Base-by-base conservation (phyloP, 331 rosid genomes). In the Phaseolus coccineus region DNA sequence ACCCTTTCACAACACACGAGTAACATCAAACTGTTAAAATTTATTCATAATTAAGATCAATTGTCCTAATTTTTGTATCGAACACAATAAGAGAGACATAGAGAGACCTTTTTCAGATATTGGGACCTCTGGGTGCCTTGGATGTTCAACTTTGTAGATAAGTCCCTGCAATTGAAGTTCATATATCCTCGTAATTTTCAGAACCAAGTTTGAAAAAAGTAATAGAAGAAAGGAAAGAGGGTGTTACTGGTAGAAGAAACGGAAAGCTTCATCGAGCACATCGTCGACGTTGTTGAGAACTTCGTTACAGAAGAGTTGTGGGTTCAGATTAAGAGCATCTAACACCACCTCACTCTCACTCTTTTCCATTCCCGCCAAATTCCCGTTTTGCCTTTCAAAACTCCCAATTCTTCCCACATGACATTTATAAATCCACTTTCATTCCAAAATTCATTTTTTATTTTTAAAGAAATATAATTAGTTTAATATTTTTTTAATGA, bases 301-400 rank as follows among this genome's bases (percentile, higher is more conserved):
- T 83, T 84, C 90, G 80, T 95, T 93, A 69, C 91, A 51, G 84
- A 91, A 95, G 53, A 91, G 91, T 70, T 86, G 91, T 0, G 99
- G 98, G 51, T 95, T 88, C n/a, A 88, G 87, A 84, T 90, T 86
- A 8, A 91, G 85, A 24, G 94, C 89, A 67, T 86, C 83, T 53
- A 90, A 93, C 8, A 87, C 64, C 6, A 85, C 87, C 53, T 95
- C 97, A 65, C 96, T 86, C 47, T 91, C 84, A n/a, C 88, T 84
- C 44, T 82, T 90, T 79, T 90, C 94, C 97, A 89, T 81, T 74
- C 80, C 83, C 77, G 78, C 83, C 77, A 78, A 77, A 14, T 25
- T 65, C 50, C 22, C 3, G 0, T 1, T 15, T 61, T 3, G 12
- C 19, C 10, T 31, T 61, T 51, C 16, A 46, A 46, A 46, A 6